A percentile compares a stretch with the other conserved stretches of the same genome.
Evolutionary conservation across 106 monocot genomes (phyloP).

Genomic region (Allium cepa): DNA sequence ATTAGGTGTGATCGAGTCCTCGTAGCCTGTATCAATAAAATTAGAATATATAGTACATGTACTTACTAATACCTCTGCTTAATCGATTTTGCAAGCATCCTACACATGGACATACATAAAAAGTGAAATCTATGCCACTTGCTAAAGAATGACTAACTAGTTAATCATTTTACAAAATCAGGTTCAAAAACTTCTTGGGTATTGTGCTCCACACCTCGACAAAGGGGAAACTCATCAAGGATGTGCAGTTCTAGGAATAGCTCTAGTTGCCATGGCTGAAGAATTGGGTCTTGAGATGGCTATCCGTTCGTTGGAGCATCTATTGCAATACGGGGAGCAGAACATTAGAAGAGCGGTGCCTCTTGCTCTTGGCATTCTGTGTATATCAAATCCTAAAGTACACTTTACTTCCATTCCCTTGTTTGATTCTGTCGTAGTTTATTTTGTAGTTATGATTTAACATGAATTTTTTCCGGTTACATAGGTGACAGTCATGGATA

Average conservation of each 20-base stretch:
- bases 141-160: background rate
- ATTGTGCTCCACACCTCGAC: constrained; percentile 89
- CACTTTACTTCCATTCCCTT: background rate
- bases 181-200: constrained; percentile 89
- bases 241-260: constrained; percentile 95
- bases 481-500: constrained; percentile 96
- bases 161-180: constrained; percentile 15
- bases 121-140: too few relatives aligned
- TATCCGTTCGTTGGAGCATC: constrained; percentile 81
- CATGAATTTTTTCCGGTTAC: background rate
- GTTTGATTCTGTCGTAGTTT: too few relatives aligned
- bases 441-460: too few relatives aligned
- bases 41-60: too few relatives aligned
- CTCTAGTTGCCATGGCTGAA: constrained; percentile 95
- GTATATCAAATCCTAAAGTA: constrained; percentile 98
- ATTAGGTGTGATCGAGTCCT: too few relatives aligned
- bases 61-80: too few relatives aligned
- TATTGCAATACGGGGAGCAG: constrained; percentile 95
- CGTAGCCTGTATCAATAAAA: too few relatives aligned
- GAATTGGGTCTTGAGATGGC: constrained; percentile 95
- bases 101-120: too few relatives aligned
- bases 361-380: constrained; percentile 83
- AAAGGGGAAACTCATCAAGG: constrained; percentile 94
- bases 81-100: too few relatives aligned
- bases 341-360: constrained; percentile 92